Conservation (phyloP, 2,329 filamentous ascomycete species). For the Alternaria alternata region DNA sequence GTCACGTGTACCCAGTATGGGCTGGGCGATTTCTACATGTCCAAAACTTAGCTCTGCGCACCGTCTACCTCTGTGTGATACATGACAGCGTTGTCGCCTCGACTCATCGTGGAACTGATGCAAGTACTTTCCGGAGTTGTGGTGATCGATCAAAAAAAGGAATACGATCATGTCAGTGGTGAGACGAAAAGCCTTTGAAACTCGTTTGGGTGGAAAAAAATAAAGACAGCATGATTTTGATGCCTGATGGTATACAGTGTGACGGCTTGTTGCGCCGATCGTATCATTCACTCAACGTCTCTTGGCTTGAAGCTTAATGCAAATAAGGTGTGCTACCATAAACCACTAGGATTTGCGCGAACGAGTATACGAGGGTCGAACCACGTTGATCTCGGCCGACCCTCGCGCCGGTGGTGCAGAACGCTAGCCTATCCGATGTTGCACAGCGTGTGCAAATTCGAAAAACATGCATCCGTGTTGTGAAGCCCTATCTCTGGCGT, state of each 20-base stretch:
- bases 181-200: not conserved
- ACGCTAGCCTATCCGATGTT: not conserved
- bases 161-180: not conserved
- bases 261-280: not conserved
- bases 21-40: not conserved
- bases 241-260: not conserved
- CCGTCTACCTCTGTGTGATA: not conserved
- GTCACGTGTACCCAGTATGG: not conserved
- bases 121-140: not conserved
- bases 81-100: not conserved
- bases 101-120: not conserved
- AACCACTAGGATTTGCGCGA: not conserved
- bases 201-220: not conserved
- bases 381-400: not conserved
- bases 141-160: not conserved
- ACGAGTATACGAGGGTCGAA: not conserved
- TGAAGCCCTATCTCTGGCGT: not conserved
- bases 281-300: not conserved
- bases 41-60: not conserved
- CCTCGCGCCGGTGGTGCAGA: not conserved
- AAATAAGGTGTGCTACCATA: not conserved
- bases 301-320: constrained; percentile 2
- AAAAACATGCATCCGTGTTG: not conserved
- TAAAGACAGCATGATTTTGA: not conserved
- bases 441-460: not conserved